phyloP scores from a whole-genome alignment of 2,329 filamentous ascomycete species.

The Aspergillus unguis region DNA sequence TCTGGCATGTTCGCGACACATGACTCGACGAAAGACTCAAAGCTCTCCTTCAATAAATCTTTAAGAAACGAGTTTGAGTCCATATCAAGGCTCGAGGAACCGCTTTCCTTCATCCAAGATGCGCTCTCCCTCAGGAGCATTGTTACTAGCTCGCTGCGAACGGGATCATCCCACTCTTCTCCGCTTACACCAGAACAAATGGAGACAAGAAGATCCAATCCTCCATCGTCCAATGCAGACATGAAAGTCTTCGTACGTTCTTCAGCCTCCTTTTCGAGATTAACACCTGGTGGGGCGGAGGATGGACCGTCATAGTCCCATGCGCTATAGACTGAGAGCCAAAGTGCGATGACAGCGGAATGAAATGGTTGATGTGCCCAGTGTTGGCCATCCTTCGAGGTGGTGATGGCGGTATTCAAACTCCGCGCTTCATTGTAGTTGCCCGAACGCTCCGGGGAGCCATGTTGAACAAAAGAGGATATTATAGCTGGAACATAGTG shows the following conservation, averaged over 20 bases:
- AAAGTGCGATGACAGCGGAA: slow-evolving; percentile 75
- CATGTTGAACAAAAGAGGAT: slow-evolving; percentile 72
- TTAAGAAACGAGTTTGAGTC: slow-evolving; percentile 71
- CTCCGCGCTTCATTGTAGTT: slow-evolving; percentile 66
- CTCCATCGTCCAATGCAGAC: slow-evolving; percentile 78
- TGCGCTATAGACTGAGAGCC: slow-evolving; percentile 90
- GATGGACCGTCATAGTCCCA: slow-evolving; percentile 73
- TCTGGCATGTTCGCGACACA: slow-evolving; percentile 96
- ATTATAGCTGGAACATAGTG: slow-evolving; percentile 81
- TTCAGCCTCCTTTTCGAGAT: slow-evolving; percentile 65
- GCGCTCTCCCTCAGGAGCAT: slow-evolving; percentile 80
- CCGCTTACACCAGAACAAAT: slow-evolving; percentile 77
- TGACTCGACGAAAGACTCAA: slow-evolving; percentile 84
- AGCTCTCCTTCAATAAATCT: slow-evolving; percentile 67
- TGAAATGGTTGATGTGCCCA: slow-evolving; percentile 76
- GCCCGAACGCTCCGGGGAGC: slow-evolving; percentile 69
- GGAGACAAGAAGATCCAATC: slow-evolving; percentile 86
- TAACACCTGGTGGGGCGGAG: slow-evolving; percentile 58
- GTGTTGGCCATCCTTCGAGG: slow-evolving; percentile 61
- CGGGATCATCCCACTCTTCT: slow-evolving; percentile 82
- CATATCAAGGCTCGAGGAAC: slow-evolving; percentile 64
- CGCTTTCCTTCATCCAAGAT: slow-evolving; percentile 66
- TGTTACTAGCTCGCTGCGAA: slow-evolving; percentile 74
- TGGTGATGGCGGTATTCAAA: slow-evolving; percentile 66
- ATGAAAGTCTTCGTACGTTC: slow-evolving; percentile 70